Conservation (phyloP, 768 basidiomycete species). For the Russula lepida region DNA sequence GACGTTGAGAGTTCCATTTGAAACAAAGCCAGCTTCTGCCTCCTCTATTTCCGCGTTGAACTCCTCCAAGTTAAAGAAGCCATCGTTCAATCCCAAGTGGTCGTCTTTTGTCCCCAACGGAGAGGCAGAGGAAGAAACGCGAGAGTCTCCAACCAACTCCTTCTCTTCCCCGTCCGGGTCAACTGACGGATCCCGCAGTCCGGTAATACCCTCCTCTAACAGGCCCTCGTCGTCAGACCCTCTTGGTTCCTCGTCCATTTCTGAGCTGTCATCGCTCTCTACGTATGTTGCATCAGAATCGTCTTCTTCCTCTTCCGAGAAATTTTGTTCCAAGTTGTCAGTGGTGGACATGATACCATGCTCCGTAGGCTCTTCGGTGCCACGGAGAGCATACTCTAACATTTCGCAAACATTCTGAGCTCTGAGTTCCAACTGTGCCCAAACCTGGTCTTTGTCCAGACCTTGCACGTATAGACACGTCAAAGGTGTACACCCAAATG, state of each 20-base stretch:
- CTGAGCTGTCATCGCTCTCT: slow-evolving; percentile 24
- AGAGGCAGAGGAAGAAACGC: neutral
- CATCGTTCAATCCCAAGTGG: slow-evolving; percentile 66
- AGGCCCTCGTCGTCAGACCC: slow-evolving; percentile 23
- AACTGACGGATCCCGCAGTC: slow-evolving; percentile 12
- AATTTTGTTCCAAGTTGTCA: slow-evolving; percentile 25
- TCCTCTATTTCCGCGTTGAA: slow-evolving; percentile 85
- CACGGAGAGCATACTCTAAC: slow-evolving; percentile 56
- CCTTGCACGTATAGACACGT: slow-evolving; percentile 64
- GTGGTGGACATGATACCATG: slow-evolving; percentile 27
- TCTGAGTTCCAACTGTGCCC: slow-evolving; percentile 88
- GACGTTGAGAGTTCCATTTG: slow-evolving; percentile 49
- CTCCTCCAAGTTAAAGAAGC: slow-evolving; percentile 77
- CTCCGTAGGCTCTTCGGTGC: slow-evolving; percentile 29
- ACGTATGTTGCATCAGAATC: slow-evolving; percentile 11
- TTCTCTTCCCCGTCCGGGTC: slow-evolving; percentile 17
- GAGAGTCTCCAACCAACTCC: neutral
- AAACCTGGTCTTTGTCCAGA: slow-evolving; percentile 82
- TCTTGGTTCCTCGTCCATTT: slow-evolving; percentile 26
- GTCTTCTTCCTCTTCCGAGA: slow-evolving; percentile 24
- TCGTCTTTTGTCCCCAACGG: slow-evolving; percentile 23
- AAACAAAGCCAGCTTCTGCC: slow-evolving; percentile 56
- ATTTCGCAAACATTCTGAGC: slow-evolving; percentile 60
- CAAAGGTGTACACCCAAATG: slow-evolving; percentile 60
- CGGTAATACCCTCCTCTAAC: slow-evolving; percentile 24